Evolutionary conservation across 2,329 filamentous ascomycete species (phyloP), one percentile per base, ranked within the genome.

Genomic region (Venturiaceae sp.): DNA sequence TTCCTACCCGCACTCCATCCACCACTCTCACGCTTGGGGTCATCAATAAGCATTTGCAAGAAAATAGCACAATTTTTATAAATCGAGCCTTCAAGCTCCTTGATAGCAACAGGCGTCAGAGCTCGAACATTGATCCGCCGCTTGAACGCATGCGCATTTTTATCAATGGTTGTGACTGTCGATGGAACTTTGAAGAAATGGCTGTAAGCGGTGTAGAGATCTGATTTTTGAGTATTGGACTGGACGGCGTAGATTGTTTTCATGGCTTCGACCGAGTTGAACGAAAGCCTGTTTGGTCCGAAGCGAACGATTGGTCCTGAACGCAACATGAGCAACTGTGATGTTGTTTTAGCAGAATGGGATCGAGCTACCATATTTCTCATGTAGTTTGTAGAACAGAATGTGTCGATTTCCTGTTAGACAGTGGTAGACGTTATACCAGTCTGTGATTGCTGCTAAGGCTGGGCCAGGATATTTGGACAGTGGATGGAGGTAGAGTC

Each of bases 211-310:
- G n/a, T n/a, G n/a, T n/a, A n/a, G n/a, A n/a, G n/a, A n/a, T n/a
- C n/a, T n/a, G n/a, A n/a, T n/a, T n/a, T n/a, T n/a, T n/a, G n/a
- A n/a, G n/a, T n/a, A n/a, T n/a, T n/a, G n/a, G n/a, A n/a, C n/a
- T n/a, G 13, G 30, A 11, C 28, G 28, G 52, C 21, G 21, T 54
- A 21, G 21, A 54, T 54, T 8, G 19, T 11, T 16, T 36, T 11
- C 11, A 54, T 14, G 13, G 50, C 50, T 14, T 33, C 14, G 7
- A 26, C 19, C 11, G 50, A 28, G 21, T 53, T 71, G 63, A 76
- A 80, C 1, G 75, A 73, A 2, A 81, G 70, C 62, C 80, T 75
- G 59, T 77, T 69, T 2, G 78, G 77, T 3, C 70, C 71, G 46
- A 79, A 66, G 8, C 78, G 74, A 9, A 80, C 76, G 1, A 80